Conservation (phyloP, 1,139 yeast genomes). For the Suhomyces taliae region DNA sequence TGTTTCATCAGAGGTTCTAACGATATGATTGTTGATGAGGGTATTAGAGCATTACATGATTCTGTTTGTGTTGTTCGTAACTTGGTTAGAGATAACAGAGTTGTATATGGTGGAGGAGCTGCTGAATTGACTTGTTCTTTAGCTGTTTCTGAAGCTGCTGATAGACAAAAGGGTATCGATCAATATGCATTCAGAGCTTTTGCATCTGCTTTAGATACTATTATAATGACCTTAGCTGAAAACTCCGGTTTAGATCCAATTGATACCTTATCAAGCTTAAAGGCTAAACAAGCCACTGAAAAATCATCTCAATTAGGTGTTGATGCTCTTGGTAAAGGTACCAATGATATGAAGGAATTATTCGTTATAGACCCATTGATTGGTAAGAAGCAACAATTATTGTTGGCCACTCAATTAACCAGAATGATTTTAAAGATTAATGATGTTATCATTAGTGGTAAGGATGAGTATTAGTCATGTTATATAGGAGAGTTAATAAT, state of each 20-base stretch:
- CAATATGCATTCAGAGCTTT: constrained; percentile 98
- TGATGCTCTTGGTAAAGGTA: constrained; percentile 87
- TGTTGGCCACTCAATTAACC: constrained; percentile 93
- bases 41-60: constrained; percentile 94
- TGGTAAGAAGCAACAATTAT: constrained; percentile 93
- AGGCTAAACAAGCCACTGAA: constrained; percentile 81
- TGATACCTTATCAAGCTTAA: constrained; percentile 79
- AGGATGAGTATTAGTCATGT: constrained; percentile 59
- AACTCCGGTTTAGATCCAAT: constrained; percentile 95
- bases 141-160: constrained; percentile 91
- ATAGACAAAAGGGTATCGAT: constrained; percentile 89
- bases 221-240: constrained; percentile 95
- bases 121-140: constrained; percentile 93
- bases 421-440: constrained; percentile 97
- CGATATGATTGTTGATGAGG: constrained; percentile 97
- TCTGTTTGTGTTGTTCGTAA: constrained; percentile 97
- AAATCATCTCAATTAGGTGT: constrained; percentile 77
- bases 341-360: constrained; percentile 87
- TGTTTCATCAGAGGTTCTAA: constrained; percentile 93
- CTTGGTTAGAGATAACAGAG: constrained; percentile 85
- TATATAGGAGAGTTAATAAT: too few species aligned
- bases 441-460: constrained; percentile 90
- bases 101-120: constrained; percentile 98
- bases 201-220: constrained; percentile 83
- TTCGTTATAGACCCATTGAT: constrained; percentile 96